Evolutionary conservation across 257 asterid genomes (phyloP).

Genomic region (Solanum clarkiae): DNA sequence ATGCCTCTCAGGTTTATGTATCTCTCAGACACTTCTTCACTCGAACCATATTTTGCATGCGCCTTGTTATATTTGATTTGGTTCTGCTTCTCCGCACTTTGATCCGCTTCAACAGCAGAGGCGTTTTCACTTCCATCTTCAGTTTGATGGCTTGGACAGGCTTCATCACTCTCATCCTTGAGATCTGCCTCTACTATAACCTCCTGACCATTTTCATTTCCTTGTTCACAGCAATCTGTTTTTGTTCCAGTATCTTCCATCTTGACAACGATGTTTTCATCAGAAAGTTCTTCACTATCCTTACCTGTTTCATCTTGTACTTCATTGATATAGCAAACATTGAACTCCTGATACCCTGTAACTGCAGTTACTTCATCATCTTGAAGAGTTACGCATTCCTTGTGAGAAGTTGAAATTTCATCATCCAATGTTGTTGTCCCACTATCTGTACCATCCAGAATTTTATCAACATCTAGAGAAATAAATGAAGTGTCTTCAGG

Average conservation of each 20-base stretch:
- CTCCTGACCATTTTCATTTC: background rate
- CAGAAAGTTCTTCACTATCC: background rate
- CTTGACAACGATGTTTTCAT: background rate
- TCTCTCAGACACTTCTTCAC: background rate
- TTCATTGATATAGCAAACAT: background rate
- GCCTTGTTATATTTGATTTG: background rate
- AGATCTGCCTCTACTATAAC: background rate
- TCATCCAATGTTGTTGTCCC: background rate
- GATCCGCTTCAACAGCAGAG: background rate
- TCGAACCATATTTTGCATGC: background rate
- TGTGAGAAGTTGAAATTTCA: background rate
- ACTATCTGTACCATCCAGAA: background rate
- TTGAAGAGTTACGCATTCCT: background rate
- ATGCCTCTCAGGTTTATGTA: constrained; percentile 8
- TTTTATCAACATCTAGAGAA: background rate
- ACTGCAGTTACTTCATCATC: background rate
- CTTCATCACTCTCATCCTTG: background rate
- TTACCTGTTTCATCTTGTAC: background rate
- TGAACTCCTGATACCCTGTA: background rate
- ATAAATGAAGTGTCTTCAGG: background rate
- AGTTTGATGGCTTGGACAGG: background rate
- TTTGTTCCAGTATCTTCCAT: background rate
- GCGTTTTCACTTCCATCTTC: background rate
- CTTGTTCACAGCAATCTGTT: background rate
- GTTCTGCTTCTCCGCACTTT: background rate